These are phyloP conservation scores for Neonectria hederae DNA, from an alignment of 2,329 filamentous ascomycete genomes.

Conservation along the genomic window DNA sequence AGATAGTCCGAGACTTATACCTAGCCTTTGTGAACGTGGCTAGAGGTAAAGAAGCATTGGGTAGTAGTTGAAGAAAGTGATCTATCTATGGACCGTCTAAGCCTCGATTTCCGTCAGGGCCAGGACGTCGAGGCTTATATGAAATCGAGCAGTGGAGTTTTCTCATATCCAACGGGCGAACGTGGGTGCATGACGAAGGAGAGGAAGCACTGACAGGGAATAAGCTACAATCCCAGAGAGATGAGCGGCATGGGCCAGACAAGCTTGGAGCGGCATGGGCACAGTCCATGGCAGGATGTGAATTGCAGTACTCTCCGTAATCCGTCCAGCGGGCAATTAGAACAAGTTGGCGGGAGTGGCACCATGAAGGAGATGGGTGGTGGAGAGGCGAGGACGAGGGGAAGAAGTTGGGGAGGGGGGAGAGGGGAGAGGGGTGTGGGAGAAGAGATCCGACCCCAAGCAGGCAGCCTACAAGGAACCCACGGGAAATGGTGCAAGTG, in stretches of 20 bases:
- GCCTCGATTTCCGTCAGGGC: constrained; percentile 44
- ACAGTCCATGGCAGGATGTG: constrained; percentile 40
- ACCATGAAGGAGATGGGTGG: constrained; percentile 37
- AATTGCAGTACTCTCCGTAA: constrained; percentile 33
- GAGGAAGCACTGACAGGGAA: constrained; percentile 40
- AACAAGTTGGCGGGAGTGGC: constrained; percentile 40
- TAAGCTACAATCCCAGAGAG: constrained; percentile 39
- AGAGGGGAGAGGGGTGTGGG: constrained; percentile 21
- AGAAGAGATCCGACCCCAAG: constrained; percentile 30
- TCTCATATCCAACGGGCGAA: constrained; percentile 32
- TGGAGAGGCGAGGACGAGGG: constrained; percentile 22
- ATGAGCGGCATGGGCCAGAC: constrained; percentile 39
- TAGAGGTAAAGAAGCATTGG: constrained; percentile 36
- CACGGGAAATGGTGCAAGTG: constrained; percentile 38
- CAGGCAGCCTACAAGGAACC: constrained; percentile 39
- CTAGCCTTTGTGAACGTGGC: constrained; percentile 33
- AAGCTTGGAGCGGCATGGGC: constrained; percentile 27
- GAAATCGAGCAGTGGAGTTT: constrained; percentile 42
- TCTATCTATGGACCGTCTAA: constrained; percentile 46
- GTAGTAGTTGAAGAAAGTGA: constrained; percentile 36
- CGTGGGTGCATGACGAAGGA: constrained; percentile 43
- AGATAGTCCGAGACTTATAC: constrained; percentile 35
- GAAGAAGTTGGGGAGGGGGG: constrained; percentile 25
- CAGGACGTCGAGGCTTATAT: constrained; percentile 45
- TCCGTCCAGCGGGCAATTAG: constrained; percentile 40